Evolutionary conservation across 805 yeast species (phyloP), one percentile per base, ranked within the genome.

Genomic region (Yarrowia sp.): DNA sequence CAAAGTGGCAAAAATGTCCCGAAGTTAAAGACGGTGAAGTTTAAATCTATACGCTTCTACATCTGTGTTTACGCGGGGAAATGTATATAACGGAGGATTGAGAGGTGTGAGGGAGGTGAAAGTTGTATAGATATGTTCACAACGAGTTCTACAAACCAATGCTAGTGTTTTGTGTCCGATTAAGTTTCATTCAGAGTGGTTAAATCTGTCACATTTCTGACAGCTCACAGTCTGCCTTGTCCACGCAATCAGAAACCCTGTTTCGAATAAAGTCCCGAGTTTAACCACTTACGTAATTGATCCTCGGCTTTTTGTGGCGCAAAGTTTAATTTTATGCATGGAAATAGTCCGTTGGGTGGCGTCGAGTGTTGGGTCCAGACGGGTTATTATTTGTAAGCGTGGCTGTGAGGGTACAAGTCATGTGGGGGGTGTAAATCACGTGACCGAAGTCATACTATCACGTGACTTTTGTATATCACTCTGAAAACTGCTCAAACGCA

Each of bases 251-350:
- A 47, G 32, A 47, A 8, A 47, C 38, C 51, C 15, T 32, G 7
- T 4, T 6, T 4, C 0, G 3, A 3, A 9, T 15, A 32, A 0
- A 15, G 38, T 10, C 13, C 2, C 9, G 9, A 47, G 7, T 11
- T 15, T 15, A 47, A 7, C 9, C 1, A 1, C 22, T 47, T 31
- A 45, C 36, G 36, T 45, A 45, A 45, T 28, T 22, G 8, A 14
- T 22, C 35, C 35, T 48, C 53, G 53, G 53, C 31, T 33, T 32
- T 33, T 48, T 48, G 53, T 48, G 53, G 53, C 53, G 39, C 39
- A 48, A 15, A 33, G 53, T 48, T 48, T 48, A 48, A 48, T 48
- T 15, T 45, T 17, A 48, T 48, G 53, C 53, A 48, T 48, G 53
- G 53, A 33, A 33, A n/a, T 18, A 22, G 5, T 9, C 35, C 5